Base-by-base conservation (phyloP, 495 filamentous ascomycete species). In the Clavariopsis aquatica region DNA sequence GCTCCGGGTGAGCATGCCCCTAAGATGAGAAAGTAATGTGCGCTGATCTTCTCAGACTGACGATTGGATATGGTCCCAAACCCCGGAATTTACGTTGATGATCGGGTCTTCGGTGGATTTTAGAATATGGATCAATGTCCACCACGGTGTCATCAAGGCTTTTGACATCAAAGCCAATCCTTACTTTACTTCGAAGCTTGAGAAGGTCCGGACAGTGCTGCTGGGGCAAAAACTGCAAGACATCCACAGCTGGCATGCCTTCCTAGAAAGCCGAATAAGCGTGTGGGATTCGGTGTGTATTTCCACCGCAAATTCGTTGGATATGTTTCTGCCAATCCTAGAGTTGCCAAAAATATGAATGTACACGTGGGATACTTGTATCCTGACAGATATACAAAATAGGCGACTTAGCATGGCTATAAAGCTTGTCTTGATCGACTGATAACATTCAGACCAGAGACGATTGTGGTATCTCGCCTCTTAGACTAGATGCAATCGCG, bases 51-150 rank as follows among this genome's bases (percentile, higher is more conserved):
- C 54, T 28, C 28, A 89, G 84, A 91, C 89, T 0, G 71, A 76
- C 5, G 85, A 88, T 13, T 96, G 91, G 90, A 87, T 88, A 67
- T 95, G 87, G 73, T 82, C 81, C 1, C 90, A 96, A 74, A 96
- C 92, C 20, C 92, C 92, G 0, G 84, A 87, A 69, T 96, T 97
- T 72, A 88, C 83, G 24, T 26, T 67, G 10, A 38, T 29, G 17
- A 0, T 49, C n/a, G 15, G 10, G 2, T 19, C 24, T 22, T 13
- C 17, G 23, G 31, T 38, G 26, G 27, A 47, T 26, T 2, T 51
- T 27, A 17, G 46, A 0, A 51, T 71, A 10, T 26, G 45, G 1
- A 54, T 71, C 10, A 68, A 49, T 20, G 60, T 71, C 9, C 68
- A 59, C 24, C 64, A 71, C 51, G 66, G 69, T 28, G 41, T 67